Evolutionary conservation across 1,284 basidiomycete genomes (phyloP).

Genomic region (Cryptococcus amylolentus): DNA sequence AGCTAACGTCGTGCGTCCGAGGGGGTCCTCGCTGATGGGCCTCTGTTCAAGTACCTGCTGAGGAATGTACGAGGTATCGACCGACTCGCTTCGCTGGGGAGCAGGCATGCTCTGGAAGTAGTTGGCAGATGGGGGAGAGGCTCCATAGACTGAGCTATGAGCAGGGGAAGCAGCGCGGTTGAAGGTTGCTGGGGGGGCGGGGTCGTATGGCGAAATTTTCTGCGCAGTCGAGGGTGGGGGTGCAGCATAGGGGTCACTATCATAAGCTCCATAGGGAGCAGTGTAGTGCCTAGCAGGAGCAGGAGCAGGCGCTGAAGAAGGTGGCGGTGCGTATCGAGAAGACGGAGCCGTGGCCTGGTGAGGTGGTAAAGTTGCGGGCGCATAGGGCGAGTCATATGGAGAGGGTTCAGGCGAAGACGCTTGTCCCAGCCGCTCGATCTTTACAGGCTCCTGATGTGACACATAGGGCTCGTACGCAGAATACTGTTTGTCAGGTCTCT

Average conservation of each 20-base stretch:
- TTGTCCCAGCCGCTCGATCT: too few relatives aligned
- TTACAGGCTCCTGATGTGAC: too few relatives aligned
- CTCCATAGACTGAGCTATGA: conserved; percentile 22
- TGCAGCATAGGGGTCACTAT: not conserved
- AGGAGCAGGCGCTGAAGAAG: too few relatives aligned
- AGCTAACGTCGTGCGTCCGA: conserved; percentile 65
- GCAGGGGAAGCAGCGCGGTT: conserved; percentile 20
- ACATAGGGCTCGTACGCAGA: too few relatives aligned
- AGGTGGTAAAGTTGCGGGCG: not conserved
- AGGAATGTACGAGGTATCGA: conserved; percentile 57
- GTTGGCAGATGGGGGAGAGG: conserved; percentile 27
- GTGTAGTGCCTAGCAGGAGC: not conserved
- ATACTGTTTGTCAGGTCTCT: too few relatives aligned
- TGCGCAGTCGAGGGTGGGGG: not conserved
- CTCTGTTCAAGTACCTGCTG: conserved; percentile 51
- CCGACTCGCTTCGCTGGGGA: conserved; percentile 62
- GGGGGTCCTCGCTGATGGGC: conserved; percentile 63
- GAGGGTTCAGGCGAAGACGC: too few relatives aligned
- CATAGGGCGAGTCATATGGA: too few relatives aligned
- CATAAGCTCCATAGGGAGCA: too few relatives aligned
- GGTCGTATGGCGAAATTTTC: conserved; percentile 1
- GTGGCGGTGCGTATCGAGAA: not conserved
- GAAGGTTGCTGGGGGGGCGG: conserved; percentile 15
- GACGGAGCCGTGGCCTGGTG: too few relatives aligned
- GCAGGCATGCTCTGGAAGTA: conserved; percentile 53